Base-by-base conservation (phyloP, 768 basidiomycete genomes). In the Dioszegia crocea region DNA sequence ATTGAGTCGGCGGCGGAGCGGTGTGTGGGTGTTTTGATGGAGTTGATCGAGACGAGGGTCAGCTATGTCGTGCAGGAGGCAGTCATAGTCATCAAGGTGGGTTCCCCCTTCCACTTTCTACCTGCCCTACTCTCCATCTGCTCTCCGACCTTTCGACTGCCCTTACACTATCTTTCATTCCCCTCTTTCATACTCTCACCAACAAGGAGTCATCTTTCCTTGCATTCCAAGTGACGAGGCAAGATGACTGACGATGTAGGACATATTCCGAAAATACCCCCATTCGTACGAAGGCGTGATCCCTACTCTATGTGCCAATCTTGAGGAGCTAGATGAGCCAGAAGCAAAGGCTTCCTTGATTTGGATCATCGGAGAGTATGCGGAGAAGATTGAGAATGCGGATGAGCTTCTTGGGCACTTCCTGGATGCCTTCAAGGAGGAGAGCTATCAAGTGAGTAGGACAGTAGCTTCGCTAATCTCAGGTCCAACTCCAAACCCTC, bases 301-400 rank as follows among this genome's bases (percentile, higher is more conserved):
- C 64, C 94, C 93, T 0, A 91, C 88, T 0, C 79, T 99, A 14
- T 99, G 93, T 68, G 86, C 89, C 1, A 94, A 92, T 71, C 85
- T 98, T 14, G 94, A 99, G 60, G 93, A 96, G 68, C 80, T 99
- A 30, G 94, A 98, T 70, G 96, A 99, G 73, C 96, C 94, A 10
- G 94, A 99, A 74, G 94, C 96, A 1, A 97, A 97, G 73, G 90
- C 93, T 0, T 93, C 93, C 2, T 81, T 99, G 49, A 97, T 99
- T 74, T 99, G 96, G 94, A 98, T 99, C 68, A 92, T 98, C 65
- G 94, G 94, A 57, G 92, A 97, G 79, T 97, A 99, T 68, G 92
- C 94, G 2, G 88, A 88, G 77, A 94, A 91, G 79, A 97, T 98
- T 64, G 91, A 93, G 66, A 99, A 99, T 64, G 92, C 94, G 2